Percentiles rank a stretch among this genome's conserved stretches.
These are phyloP conservation scores for Heliamphora exappendiculata DNA, from an alignment of 148 eudicot species.

Conservation along the genomic window DNA sequence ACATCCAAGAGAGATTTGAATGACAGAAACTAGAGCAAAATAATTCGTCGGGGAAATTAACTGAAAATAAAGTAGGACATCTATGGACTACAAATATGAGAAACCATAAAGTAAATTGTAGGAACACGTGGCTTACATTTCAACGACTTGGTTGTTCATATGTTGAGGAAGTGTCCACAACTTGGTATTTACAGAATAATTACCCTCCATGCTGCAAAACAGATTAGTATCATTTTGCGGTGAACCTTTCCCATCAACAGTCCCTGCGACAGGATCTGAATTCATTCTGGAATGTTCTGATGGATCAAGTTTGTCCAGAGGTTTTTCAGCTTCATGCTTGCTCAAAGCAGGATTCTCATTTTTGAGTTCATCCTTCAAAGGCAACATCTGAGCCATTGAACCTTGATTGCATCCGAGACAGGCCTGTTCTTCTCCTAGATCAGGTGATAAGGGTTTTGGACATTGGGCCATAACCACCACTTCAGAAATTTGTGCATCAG, in stretches of 20 bases:
- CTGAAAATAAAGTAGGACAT: neutral
- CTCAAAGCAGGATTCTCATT: constrained; percentile 11
- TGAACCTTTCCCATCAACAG: constrained; percentile 21
- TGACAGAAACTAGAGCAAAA: neutral
- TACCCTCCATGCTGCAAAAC: constrained; percentile 15
- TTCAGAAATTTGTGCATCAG: constrained; percentile 11
- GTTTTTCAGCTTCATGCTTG: neutral
- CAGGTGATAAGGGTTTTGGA: constrained; percentile 17
- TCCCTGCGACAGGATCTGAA: constrained; percentile 19
- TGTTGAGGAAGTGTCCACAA: constrained; percentile 18
- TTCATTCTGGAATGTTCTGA: constrained; percentile 15
- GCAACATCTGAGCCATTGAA: constrained; percentile 1
- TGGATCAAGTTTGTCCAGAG: constrained; percentile 14
- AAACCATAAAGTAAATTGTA: neutral
- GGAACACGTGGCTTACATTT: constrained; percentile 38
- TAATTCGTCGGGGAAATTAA: neutral
- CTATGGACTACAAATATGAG: neutral
- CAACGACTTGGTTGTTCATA: constrained; percentile 24
- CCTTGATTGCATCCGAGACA: constrained; percentile 13
- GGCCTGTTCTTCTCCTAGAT: constrained; percentile 14
- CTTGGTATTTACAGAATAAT: constrained; percentile 18
- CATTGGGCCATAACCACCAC: constrained; percentile 17
- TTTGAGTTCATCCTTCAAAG: constrained; percentile 10
- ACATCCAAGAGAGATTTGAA: constrained; percentile 11
- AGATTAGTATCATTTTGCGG: constrained; percentile 16